Evolutionary conservation across 2,329 filamentous ascomycete species (phyloP).

Genomic region (Ceratocystis ficicola): DNA sequence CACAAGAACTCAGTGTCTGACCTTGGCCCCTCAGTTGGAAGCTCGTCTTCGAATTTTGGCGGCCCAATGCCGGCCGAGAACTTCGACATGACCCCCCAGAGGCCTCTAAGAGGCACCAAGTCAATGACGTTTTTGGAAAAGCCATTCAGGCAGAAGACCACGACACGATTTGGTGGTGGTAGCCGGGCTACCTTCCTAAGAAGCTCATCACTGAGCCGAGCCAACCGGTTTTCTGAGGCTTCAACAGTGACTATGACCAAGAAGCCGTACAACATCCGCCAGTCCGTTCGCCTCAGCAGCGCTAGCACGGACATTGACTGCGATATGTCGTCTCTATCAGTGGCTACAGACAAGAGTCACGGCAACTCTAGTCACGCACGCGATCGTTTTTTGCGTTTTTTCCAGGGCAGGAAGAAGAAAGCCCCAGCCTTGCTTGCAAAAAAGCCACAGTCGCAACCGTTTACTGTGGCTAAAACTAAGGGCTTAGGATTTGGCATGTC

Average conservation of each 20-base stretch:
- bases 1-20: slow-evolving; percentile 15
- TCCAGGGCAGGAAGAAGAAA: slow-evolving; percentile 17
- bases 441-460: slow-evolving; percentile 5
- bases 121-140: slow-evolving; percentile 22
- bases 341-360: slow-evolving; percentile 12
- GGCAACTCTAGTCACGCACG: background rate
- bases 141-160: slow-evolving; percentile 13
- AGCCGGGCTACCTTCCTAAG: slow-evolving; percentile 16
- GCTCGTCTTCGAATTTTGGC: background rate
- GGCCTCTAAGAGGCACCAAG: slow-evolving; percentile 19
- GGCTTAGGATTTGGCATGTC: background rate
- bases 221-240: slow-evolving; percentile 16
- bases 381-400: slow-evolving; percentile 12
- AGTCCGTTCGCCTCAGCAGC: slow-evolving; percentile 16
- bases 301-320: slow-evolving; percentile 14
- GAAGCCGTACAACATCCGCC: slow-evolving; percentile 19
- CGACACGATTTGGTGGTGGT: slow-evolving; percentile 3
- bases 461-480: background rate
- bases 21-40: background rate
- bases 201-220: slow-evolving; percentile 11
- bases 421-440: slow-evolving; percentile 17
- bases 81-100: background rate
- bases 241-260: background rate
- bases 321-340: background rate
- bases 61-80: background rate